A percentile compares a stretch with the other conserved stretches of the same genome.
Conservation (phyloP, 2,329 filamentous ascomycete genomes). For the Thelonectria rubi region DNA sequence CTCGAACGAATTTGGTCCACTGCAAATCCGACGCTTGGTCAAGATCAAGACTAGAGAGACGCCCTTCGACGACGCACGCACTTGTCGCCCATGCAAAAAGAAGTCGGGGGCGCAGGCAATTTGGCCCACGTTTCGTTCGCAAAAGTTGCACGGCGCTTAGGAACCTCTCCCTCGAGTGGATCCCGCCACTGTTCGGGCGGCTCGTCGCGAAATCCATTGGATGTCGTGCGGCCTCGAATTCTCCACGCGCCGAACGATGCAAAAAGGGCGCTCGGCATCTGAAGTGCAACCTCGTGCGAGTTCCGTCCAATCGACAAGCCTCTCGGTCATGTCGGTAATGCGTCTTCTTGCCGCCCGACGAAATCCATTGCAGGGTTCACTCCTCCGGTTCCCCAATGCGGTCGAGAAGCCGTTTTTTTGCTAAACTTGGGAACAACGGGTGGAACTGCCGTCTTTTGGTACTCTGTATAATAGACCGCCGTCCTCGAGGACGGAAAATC, state of each 20-base stretch:
- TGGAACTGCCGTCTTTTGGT: slow-evolving; percentile 25
- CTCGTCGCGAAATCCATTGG: slow-evolving; percentile 18
- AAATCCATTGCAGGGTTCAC: too few species aligned
- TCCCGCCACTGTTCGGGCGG: background rate
- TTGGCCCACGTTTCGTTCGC: slow-evolving; percentile 17
- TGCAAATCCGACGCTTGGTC: background rate
- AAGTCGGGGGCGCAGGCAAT: background rate
- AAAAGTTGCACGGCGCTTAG: slow-evolving; percentile 16
- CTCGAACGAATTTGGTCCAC: background rate
- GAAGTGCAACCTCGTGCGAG: too few species aligned
- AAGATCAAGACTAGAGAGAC: slow-evolving; percentile 1
- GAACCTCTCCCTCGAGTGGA: too few species aligned
- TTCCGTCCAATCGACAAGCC: slow-evolving; percentile 11
- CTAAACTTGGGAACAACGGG: background rate
- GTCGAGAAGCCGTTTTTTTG: background rate
- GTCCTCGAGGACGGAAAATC: slow-evolving; percentile 28
- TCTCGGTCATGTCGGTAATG: background rate
- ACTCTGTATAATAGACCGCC: slow-evolving; percentile 37
- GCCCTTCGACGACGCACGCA: background rate
- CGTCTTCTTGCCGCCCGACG: slow-evolving; percentile 21
- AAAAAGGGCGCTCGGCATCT: too few species aligned
- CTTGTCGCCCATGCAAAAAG: background rate
- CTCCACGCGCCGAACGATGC: slow-evolving; percentile 27
- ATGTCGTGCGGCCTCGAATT: slow-evolving; percentile 12
- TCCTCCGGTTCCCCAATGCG: too few species aligned